Conservation (phyloP, 2,329 filamentous ascomycete species). For the Drechslerella dactyloides region DNA sequence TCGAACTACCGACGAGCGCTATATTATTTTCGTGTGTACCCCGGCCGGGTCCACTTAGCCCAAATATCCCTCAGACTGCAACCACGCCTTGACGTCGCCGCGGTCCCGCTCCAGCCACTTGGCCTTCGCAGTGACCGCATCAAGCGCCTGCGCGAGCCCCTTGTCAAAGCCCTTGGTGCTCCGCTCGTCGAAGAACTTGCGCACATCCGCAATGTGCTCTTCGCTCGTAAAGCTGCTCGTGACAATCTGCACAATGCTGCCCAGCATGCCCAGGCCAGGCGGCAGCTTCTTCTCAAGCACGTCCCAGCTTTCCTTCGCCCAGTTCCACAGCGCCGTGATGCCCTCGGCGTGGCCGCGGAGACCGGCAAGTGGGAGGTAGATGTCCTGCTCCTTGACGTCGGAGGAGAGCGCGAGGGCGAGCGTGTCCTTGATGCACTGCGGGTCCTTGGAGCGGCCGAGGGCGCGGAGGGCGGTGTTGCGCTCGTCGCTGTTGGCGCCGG, state of each 20-base stretch:
- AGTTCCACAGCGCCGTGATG: conserved; percentile 78
- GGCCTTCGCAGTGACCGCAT: conserved; percentile 82
- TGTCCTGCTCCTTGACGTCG: conserved; percentile 56
- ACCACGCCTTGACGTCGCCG: conserved; percentile 75
- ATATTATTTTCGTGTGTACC: no score
- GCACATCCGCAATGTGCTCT: conserved; percentile 75
- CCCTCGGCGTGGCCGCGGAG: conserved; percentile 78
- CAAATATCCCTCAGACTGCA: conserved; percentile 70
- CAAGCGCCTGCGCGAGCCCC: conserved; percentile 85
- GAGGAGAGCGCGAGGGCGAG: conserved; percentile 70
- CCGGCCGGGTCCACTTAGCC: not conserved
- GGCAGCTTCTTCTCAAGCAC: conserved; percentile 79
- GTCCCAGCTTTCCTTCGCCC: conserved; percentile 90
- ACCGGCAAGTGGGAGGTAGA: conserved; percentile 84
- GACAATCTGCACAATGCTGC: conserved; percentile 80
- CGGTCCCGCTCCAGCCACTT: conserved; percentile 79
- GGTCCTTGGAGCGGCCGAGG: conserved; percentile 77
- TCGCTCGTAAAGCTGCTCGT: conserved; percentile 79
- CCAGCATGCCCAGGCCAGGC: conserved; percentile 84
- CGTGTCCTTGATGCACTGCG: conserved; percentile 80
- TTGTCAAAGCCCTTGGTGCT: conserved; percentile 88
- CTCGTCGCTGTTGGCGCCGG: conserved; percentile 79
- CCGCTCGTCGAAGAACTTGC: conserved; percentile 80
- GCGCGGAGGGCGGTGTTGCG: conserved; percentile 87
- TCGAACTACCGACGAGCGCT: no score